Evolutionary conservation across 2,329 filamentous ascomycete genomes (phyloP), one percentile per base, ranked within the genome.

Genomic region (Gaeumannomyces sp.): DNA sequence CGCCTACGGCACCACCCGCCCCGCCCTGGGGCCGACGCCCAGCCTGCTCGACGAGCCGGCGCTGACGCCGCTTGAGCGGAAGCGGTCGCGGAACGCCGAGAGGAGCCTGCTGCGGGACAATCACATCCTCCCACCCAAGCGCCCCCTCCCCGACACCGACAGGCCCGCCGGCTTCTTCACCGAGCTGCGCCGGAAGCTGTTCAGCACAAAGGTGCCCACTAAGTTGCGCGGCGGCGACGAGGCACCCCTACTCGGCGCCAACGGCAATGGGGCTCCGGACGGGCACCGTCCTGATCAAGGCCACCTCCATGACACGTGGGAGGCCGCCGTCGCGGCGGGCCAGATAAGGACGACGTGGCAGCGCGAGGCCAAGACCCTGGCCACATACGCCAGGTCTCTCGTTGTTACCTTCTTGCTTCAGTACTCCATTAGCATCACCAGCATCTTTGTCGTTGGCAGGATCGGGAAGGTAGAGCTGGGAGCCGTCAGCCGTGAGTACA

Each of bases 281-380:
- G 35, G 35, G 35, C 77, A 77, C 25, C 56, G 60, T 68, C 78
- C 79, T 14, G 78, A 80, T 28, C 78, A 81, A 5, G 85, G 86
- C 60, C 80, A 84, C 63, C 80, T 93, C 62, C 85, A 89, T 69
- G 83, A 87, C 71, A 89, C 91, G 72, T 96, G 92, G 92, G 89
- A 94, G 67, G 90, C 93, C 67, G 94, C 93, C 0, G 90, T 97
- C 14, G 84, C 86, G 0, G 85, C 89, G 0, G 92, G 93, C 14
- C 85, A 87, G 72, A 93, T 98, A 69, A 88, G 89, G 64, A 97
- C 93, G 5, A 96, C 92, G 6, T 98, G 93, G 93, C 89, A 90
- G 75, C 87, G 93, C 67, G 94, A 98, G 80, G 83, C 90, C 58
- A 93, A 93, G 78, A 93, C 93, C 1, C 83, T 98, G 57, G 79